A percentile compares a stretch with the other conserved stretches of the same genome.
These are phyloP conservation scores for Russula ochroleuca DNA, from an alignment of 768 basidiomycete species.

Conservation along the genomic window DNA sequence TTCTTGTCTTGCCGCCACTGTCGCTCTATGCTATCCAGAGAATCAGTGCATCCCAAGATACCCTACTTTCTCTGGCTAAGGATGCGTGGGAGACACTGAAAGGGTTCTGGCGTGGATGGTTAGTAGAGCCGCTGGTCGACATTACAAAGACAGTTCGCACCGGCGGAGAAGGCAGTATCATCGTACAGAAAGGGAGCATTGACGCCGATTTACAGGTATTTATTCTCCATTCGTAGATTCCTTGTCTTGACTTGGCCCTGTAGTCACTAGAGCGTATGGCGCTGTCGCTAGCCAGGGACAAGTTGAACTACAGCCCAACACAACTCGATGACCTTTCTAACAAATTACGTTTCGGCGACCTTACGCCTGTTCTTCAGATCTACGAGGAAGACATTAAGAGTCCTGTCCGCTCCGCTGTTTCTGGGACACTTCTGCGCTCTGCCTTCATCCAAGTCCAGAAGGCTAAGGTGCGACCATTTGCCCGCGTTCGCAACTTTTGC, in stretches of 20 bases:
- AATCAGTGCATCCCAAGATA: constrained; percentile 56
- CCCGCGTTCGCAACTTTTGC: background rate
- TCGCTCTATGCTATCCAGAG: constrained; percentile 47
- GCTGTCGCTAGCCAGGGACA: constrained; percentile 76
- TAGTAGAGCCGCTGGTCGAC: constrained; percentile 79
- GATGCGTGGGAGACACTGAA: constrained; percentile 62
- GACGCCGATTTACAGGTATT: constrained; percentile 78
- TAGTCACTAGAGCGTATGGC: constrained; percentile 94
- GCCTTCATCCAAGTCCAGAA: constrained; percentile 94
- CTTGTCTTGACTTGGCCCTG: background rate
- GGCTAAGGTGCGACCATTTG: constrained; percentile 63
- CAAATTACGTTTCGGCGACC: constrained; percentile 72
- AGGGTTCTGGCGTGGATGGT: constrained; percentile 78
- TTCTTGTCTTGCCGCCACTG: constrained; percentile 73
- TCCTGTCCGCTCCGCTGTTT: constrained; percentile 77
- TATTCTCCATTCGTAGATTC: background rate
- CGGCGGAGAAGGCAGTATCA: constrained; percentile 68
- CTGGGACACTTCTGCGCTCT: constrained; percentile 77
- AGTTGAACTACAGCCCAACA: constrained; percentile 56
- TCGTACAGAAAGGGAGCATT: constrained; percentile 79
- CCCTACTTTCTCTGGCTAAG: constrained; percentile 49
- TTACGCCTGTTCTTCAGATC: constrained; percentile 79
- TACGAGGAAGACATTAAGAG: constrained; percentile 90
- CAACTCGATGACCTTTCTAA: constrained; percentile 63
- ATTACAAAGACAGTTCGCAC: constrained; percentile 79